Conservation (phyloP, 192 early-diverging fungal species). For the Coemansia sp. region DNA sequence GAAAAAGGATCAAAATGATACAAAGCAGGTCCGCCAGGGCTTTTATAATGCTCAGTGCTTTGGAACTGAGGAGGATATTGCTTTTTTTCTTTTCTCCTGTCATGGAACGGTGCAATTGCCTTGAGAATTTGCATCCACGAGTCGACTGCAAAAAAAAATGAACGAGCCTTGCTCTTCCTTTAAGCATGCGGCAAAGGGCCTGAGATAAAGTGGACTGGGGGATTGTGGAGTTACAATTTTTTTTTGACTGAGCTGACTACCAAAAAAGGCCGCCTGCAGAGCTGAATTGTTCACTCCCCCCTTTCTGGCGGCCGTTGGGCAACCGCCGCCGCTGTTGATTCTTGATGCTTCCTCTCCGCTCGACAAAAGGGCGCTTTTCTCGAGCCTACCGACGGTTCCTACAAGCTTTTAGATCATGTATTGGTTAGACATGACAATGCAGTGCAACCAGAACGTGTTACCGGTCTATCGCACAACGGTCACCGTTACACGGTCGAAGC, state of each 20-base stretch:
- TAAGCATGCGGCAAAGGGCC: neutral
- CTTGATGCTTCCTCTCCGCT: neutral
- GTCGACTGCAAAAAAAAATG: neutral
- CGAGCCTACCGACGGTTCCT: no score
- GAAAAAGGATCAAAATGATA: neutral
- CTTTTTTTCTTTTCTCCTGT: neutral
- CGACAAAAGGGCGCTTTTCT: neutral
- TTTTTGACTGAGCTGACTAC: constrained; percentile 1
- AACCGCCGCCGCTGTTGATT: neutral
- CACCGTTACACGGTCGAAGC: no score
- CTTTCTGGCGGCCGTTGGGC: neutral
- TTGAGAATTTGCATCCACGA: neutral
- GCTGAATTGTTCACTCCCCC: constrained; percentile 7
- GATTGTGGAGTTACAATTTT: constrained; percentile 9
- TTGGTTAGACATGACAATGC: no score
- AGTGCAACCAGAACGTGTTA: neutral
- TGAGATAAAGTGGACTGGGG: constrained; percentile 10
- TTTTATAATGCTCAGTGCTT: neutral
- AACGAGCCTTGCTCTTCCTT: neutral
- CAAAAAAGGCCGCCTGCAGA: constrained; percentile 4
- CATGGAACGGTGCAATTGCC: neutral
- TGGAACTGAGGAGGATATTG: neutral
- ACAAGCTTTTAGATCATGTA: no score
- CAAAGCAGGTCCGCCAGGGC: neutral
- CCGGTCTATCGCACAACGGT: neutral